Base-by-base conservation (phyloP, 164 flowering plant species). In the Vitis rotundifolia region DNA sequence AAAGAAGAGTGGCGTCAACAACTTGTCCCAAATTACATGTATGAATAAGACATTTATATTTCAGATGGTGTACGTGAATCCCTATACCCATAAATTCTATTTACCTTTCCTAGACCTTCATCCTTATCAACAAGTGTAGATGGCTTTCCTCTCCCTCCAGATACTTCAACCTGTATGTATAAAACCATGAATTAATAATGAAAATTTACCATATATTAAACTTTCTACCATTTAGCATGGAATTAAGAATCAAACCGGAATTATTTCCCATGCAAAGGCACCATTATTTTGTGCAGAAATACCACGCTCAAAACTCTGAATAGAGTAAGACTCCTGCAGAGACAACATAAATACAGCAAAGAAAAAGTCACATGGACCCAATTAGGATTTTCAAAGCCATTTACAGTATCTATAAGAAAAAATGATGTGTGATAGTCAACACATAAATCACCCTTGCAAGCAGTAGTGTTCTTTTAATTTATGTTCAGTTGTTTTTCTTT, bases 21-120 rank as follows among this genome's bases (percentile, higher is more conserved):
- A 37, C 44, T 3, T 37, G 44, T 37, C 44, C 44, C 5, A 37
- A 37, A 37, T 37, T 37, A 37, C 44, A 0, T 37, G 44, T 37
- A 37, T 37, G 44, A 37, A 3, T 37, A 37, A 37, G 44, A 37
- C 3, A 0, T 37, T 37, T 37, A 37, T 37, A 37, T 0, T 37
- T 37, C 44, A 28, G 48, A 16, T 49, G 55, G 22, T 8, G 13
- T 47, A 29, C n/a, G 13, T 16, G 1, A 44, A 68, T 55, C n/a
- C 26, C 48, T 12, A 14, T 11, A 4, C 22, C 10, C 19, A n/a
- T 50, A 37, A 28, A 49, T 57, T 61, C 51, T 61, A n/a, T 13
- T 63, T 80, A 89, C 97, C 88, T 89, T 88, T 70, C 66, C 84
- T n/a, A 89, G 77, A 69, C 97, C 86, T 71, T 91, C 97, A 79